These are phyloP conservation scores for Taxillus chinensis DNA, from an alignment of 164 flowering plant genomes.

Conservation along the genomic window DNA sequence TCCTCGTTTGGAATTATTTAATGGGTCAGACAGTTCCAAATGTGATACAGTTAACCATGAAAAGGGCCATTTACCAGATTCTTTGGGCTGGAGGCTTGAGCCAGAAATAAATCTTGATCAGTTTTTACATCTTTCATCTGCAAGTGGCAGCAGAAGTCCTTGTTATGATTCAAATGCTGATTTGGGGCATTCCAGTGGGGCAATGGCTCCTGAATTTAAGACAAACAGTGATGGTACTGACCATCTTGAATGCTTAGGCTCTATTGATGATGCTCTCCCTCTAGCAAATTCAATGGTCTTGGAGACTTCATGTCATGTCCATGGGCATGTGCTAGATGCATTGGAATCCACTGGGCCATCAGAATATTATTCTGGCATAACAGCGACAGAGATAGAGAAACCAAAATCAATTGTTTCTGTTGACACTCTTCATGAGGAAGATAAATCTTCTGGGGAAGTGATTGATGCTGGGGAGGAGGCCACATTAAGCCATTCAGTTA, in stretches of 20 bases:
- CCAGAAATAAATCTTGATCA: not conserved
- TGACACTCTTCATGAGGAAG: slow-evolving; percentile 15
- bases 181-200: not conserved
- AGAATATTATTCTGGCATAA: too few species aligned
- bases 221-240: not conserved
- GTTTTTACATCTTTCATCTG: not conserved
- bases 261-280: slow-evolving; percentile 1
- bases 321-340: too few species aligned
- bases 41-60: not conserved
- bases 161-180: not conserved
- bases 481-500: slow-evolving; percentile 10
- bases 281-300: slow-evolving; percentile 2
- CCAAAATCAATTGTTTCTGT: slow-evolving; percentile 2
- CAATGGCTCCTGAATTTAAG: slow-evolving; percentile 7
- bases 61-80: not conserved
- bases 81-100: not conserved
- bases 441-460: slow-evolving; percentile 11
- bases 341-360: too few species aligned
- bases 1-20: not conserved
- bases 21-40: not conserved
- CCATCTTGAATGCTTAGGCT: not conserved
- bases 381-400: too few species aligned
- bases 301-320: too few species aligned
- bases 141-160: not conserved
- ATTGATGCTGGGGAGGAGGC: slow-evolving; percentile 23